Conservation (phyloP, 2,329 filamentous ascomycete species). For the Calonectria fujianensis region DNA sequence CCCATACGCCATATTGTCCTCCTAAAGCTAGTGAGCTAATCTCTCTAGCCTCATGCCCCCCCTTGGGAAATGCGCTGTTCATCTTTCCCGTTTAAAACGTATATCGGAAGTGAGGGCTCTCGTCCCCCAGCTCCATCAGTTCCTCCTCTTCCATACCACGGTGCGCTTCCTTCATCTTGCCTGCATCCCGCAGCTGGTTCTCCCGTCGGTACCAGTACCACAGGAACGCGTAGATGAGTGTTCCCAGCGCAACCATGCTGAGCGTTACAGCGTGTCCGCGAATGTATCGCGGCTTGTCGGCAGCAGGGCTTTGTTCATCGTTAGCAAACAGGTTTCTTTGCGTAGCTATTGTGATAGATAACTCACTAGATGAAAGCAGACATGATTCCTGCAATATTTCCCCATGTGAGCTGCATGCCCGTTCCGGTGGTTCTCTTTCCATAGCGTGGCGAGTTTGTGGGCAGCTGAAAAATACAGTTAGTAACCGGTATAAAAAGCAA, state of each 20-base stretch:
- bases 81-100: conserved; percentile 57
- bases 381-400: conserved; percentile 84
- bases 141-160: conserved; percentile 67
- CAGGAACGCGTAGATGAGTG: conserved; percentile 71
- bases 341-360: neutral
- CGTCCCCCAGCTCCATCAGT: conserved; percentile 70
- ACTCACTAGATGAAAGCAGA: conserved; percentile 78
- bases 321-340: conserved; percentile 35
- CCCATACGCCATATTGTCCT: neutral
- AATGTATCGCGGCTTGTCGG: conserved; percentile 74
- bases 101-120: conserved; percentile 70
- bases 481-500: neutral
- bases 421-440: conserved; percentile 85
- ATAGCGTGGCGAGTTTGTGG: conserved; percentile 83
- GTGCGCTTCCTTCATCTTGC: conserved; percentile 62
- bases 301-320: conserved; percentile 61
- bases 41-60: no score
- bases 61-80: neutral
- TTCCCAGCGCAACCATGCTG: conserved; percentile 73
- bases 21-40: neutral
- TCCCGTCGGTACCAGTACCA: conserved; percentile 70
- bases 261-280: conserved; percentile 78
- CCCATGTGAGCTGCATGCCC: conserved; percentile 81
- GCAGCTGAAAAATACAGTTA: conserved; percentile 60
- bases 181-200: conserved; percentile 68